Conservation (phyloP, 1,139 yeast genomes). For the Geotrichum restrictum region DNA sequence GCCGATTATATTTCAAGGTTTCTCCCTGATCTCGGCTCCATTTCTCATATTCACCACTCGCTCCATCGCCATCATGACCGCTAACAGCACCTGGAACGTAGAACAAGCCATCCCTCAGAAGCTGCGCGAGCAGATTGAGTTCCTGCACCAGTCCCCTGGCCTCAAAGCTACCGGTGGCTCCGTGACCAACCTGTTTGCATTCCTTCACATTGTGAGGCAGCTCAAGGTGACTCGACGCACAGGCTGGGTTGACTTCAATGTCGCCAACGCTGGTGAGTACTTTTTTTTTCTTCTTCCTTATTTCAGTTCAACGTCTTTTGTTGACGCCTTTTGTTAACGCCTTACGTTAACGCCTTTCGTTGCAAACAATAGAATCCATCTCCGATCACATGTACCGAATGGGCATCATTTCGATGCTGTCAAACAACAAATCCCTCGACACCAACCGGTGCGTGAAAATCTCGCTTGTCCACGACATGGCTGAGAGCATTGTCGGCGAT, state of each 20-base stretch:
- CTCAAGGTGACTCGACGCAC: conserved; percentile 82
- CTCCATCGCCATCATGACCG: not conserved
- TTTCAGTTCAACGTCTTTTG: no score
- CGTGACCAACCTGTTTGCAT: conserved; percentile 33
- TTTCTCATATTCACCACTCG: no score
- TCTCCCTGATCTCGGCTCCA: no score
- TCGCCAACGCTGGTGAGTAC: conserved; percentile 46
- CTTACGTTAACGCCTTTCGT: conserved; percentile 16
- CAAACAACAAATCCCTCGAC: conserved; percentile 50
- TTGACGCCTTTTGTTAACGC: conserved; percentile 18
- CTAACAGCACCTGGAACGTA: conserved; percentile 14
- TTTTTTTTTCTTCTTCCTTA: not conserved
- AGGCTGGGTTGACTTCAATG: conserved; percentile 87
- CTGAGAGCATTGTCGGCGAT: conserved; percentile 91
- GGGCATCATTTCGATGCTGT: conserved; percentile 76
- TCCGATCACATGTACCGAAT: conserved; percentile 97
- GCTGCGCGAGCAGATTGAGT: conserved; percentile 16
- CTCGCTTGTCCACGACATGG: conserved; percentile 88
- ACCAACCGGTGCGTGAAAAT: conserved; percentile 68
- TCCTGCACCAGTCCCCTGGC: conserved; percentile 14
- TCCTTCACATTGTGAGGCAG: conserved; percentile 69
- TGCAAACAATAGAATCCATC: conserved; percentile 71
- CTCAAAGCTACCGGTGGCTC: conserved; percentile 6
- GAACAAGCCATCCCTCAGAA: conserved; percentile 19
- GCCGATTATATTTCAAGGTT: no score